phyloP scores from a whole-genome alignment of 1,284 basidiomycete species.

The Sutorius eximius region DNA sequence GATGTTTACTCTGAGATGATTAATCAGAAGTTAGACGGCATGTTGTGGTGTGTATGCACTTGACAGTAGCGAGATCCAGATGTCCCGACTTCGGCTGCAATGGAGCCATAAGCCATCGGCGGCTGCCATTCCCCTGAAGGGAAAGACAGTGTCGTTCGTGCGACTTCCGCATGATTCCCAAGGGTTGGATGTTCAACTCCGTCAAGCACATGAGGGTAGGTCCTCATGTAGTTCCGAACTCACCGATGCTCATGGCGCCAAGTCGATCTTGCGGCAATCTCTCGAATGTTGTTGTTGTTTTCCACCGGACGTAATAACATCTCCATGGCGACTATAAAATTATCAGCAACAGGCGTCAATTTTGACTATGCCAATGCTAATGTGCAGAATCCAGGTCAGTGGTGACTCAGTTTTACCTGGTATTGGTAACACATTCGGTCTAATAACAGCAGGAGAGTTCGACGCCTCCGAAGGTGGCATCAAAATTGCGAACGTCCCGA shows the following conservation, averaged over 20 bases:
- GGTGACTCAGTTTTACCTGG: constrained; percentile 1
- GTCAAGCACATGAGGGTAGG: constrained; percentile 62
- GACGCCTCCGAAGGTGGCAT: constrained; percentile 46
- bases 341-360: constrained; percentile 51
- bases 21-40: constrained; percentile 51
- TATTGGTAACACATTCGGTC: constrained; percentile 4
- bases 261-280: constrained; percentile 69
- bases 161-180: constrained; percentile 58
- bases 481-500: constrained; percentile 46
- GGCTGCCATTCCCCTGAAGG: constrained; percentile 25
- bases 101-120: constrained; percentile 47
- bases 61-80: constrained; percentile 58
- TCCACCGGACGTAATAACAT: constrained; percentile 68
- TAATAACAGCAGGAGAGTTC: constrained; percentile 20
- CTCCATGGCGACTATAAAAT: constrained; percentile 49
- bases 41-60: constrained; percentile 60
- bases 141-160: constrained; percentile 43
- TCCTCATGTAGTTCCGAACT: constrained; percentile 6
- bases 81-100: constrained; percentile 59
- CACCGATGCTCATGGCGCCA: constrained; percentile 3
- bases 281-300: constrained; percentile 55
- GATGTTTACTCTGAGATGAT: not conserved
- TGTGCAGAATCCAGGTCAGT: constrained; percentile 41
- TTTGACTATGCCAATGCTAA: constrained; percentile 51
- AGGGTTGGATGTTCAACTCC: constrained; percentile 59